Evolutionary conservation across 2,329 filamentous ascomycete species (phyloP).

Genomic region (Penicillium corylophilum): DNA sequence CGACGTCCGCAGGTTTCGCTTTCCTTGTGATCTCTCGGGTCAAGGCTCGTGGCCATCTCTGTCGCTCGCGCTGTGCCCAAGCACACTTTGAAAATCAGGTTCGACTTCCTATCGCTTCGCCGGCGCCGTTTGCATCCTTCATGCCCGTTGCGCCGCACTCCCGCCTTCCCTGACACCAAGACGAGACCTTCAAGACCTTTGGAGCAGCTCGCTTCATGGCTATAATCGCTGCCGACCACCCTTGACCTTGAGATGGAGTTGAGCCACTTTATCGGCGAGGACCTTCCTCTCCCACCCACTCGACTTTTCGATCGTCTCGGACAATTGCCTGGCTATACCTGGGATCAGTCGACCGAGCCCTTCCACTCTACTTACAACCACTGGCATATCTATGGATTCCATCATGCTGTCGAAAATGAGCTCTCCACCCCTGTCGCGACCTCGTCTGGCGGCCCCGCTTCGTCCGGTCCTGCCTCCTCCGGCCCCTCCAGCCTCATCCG

Average conservation of each 20-base stretch:
- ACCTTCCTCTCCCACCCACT: slow-evolving; percentile 58
- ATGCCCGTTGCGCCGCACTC: slow-evolving; percentile 1
- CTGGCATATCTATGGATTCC: slow-evolving; percentile 70
- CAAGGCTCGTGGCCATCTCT: background rate
- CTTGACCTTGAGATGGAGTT: slow-evolving; percentile 32
- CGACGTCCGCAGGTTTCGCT: background rate
- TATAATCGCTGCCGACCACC: background rate
- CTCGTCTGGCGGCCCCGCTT: slow-evolving; percentile 12
- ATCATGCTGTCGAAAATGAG: slow-evolving; percentile 55
- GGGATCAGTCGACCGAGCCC: slow-evolving; percentile 63
- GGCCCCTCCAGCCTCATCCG: slow-evolving; percentile 45
- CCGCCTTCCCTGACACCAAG: background rate
- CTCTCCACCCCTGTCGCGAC: slow-evolving; percentile 49
- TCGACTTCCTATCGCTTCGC: background rate
- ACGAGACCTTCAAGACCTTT: background rate
- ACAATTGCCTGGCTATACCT: slow-evolving; percentile 71
- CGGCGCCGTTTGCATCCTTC: slow-evolving; percentile 14
- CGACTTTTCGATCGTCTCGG: slow-evolving; percentile 71
- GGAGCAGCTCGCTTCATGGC: slow-evolving; percentile 21
- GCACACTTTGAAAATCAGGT: background rate
- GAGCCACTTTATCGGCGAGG: slow-evolving; percentile 43
- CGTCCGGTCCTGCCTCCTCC: slow-evolving; percentile 30
- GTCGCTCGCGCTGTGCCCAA: background rate
- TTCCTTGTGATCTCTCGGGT: background rate
- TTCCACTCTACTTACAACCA: slow-evolving; percentile 73